Percentiles rank a stretch among this genome's conserved stretches.
Conservation (phyloP, 495 filamentous ascomycete species). For the Penicillium roqueforti region DNA sequence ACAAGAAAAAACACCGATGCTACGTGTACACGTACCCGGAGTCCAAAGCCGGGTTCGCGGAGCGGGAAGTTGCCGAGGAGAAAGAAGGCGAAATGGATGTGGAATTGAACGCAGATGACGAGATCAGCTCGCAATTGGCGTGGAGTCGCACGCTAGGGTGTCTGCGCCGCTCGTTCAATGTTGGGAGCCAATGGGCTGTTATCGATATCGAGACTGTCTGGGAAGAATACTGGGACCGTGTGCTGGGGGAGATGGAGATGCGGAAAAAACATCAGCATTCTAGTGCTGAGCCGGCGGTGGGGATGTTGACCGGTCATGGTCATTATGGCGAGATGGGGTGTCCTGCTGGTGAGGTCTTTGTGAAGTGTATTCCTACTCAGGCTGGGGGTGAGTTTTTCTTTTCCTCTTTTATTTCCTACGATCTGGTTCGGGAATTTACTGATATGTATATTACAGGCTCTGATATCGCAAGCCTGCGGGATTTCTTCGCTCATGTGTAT, state of each 20-base stretch:
- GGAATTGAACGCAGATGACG: conserved; percentile 20
- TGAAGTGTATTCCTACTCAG: conserved; percentile 30
- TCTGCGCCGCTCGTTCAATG: conserved; percentile 52
- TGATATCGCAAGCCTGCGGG: conserved; percentile 36
- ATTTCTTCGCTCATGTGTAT: conserved; percentile 69
- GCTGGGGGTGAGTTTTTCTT: conserved; percentile 41
- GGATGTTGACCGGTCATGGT: conserved; percentile 9
- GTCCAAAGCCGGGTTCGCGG: conserved; percentile 49
- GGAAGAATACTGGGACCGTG: conserved; percentile 48
- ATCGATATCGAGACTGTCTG: conserved; percentile 56
- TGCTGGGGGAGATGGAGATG: conserved; percentile 14
- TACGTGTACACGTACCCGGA: conserved; percentile 46
- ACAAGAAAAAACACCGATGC: conserved; percentile 45
- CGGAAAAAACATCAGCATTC: conserved; percentile 3
- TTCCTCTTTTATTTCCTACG: not conserved
- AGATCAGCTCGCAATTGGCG: conserved; percentile 47
- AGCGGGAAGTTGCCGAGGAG: conserved; percentile 33
- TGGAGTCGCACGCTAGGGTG: conserved; percentile 51
- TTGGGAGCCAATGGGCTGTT: conserved; percentile 39
- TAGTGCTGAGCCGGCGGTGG: conserved; percentile 8
- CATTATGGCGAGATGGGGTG: conserved; percentile 8
- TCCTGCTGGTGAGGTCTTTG: conserved; percentile 6
- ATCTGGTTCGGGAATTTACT: not conserved
- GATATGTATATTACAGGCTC: conserved; percentile 13
- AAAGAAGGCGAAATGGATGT: conserved; percentile 7